Evolutionary conservation across 805 yeast genomes (phyloP).

Genomic region (Kregervanrija fluxuum): DNA sequence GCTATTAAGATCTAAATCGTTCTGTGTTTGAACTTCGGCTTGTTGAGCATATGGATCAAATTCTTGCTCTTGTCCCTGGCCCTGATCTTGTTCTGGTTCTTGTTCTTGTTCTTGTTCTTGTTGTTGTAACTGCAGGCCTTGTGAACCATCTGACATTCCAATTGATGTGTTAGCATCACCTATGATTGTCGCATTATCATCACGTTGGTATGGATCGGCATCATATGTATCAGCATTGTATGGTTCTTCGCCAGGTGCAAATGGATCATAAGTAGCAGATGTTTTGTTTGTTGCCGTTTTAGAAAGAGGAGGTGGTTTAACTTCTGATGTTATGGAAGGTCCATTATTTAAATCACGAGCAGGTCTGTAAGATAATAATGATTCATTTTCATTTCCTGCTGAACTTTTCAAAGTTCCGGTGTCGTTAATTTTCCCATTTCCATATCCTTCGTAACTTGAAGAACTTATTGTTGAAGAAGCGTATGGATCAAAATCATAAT

Average conservation of each 20-base stretch:
- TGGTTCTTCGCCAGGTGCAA: slow-evolving; percentile 15
- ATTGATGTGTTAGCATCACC: not conserved
- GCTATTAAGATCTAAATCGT: slow-evolving; percentile 21
- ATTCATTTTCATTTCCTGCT: not conserved
- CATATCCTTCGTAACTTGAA: too few species aligned
- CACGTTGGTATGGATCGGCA: slow-evolving; percentile 5
- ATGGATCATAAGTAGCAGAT: slow-evolving; percentile 19
- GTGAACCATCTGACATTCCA: slow-evolving; percentile 3
- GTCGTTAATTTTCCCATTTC: not conserved
- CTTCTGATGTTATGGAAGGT: not conserved
- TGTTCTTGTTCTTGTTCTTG: slow-evolving; percentile 1
- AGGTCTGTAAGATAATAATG: not conserved
- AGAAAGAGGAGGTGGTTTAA: not conserved
- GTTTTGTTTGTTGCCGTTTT: slow-evolving; percentile 1
- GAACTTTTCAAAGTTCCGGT: too few species aligned
- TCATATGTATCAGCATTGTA: not conserved
- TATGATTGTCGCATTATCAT: slow-evolving; percentile 1
- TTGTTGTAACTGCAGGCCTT: slow-evolving; percentile 8
- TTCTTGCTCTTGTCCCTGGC: slow-evolving; percentile 6
- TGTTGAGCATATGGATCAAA: slow-evolving; percentile 23
- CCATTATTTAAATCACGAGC: too few species aligned
- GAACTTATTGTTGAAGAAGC: too few species aligned
- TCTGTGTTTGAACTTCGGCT: slow-evolving; percentile 2
- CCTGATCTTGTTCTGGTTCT: slow-evolving; percentile 4
- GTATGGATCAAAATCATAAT: too few species aligned